Evolutionary conservation across 148 eudicot species (phyloP).

Genomic region (Gaultheria prostrata): DNA sequence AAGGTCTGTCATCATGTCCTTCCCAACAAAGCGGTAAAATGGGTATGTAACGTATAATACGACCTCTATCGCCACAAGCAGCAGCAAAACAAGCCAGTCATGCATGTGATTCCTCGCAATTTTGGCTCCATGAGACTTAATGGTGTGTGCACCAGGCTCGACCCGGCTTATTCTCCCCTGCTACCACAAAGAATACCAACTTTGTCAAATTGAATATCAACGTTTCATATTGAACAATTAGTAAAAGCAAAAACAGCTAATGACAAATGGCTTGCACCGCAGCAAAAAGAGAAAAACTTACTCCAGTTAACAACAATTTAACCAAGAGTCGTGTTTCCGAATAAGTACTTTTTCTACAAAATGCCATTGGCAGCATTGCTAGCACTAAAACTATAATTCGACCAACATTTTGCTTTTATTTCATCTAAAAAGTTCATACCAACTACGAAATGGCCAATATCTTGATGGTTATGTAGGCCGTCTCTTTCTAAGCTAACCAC

Average conservation of each 20-base stretch:
- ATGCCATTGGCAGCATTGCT: neutral
- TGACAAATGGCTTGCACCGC: neutral
- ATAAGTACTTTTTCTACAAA: neutral
- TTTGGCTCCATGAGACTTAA: constrained; percentile 56
- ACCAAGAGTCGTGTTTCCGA: neutral
- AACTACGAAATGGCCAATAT: neutral
- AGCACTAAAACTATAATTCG: neutral
- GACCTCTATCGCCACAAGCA: constrained; percentile 45
- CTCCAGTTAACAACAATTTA: neutral
- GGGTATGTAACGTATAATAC: constrained; percentile 51
- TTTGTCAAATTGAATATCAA: neutral
- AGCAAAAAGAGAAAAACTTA: neutral
- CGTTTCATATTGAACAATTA: neutral
- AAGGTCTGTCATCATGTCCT: constrained; percentile 78
- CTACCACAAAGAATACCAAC: constrained; percentile 2
- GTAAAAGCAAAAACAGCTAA: neutral
- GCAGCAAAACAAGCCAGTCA: constrained; percentile 67
- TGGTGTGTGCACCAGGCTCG: constrained; percentile 48
- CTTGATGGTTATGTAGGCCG: neutral
- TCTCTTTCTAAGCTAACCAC: neutral
- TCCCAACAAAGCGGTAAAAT: constrained; percentile 75
- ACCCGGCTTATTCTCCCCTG: constrained; percentile 28
- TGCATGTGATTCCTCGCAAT: constrained; percentile 65
- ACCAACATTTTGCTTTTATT: neutral
- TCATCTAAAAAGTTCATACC: neutral